Evolutionary conservation across 345 rosid genomes (phyloP).

Genomic region (Bruguiera sexangula): DNA sequence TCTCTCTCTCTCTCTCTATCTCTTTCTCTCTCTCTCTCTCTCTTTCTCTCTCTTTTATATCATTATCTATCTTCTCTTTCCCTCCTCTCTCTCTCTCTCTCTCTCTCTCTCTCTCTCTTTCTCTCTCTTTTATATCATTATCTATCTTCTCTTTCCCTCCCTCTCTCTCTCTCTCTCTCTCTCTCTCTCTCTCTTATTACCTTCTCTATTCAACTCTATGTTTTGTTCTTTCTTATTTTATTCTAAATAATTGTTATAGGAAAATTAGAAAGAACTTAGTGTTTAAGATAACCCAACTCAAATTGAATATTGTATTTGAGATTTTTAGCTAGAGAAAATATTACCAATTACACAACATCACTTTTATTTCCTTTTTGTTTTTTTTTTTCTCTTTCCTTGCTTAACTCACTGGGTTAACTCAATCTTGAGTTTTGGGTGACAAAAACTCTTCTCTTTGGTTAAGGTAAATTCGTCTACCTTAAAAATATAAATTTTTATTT

Average conservation of each 20-base stretch:
- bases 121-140: too few relatives aligned
- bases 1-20: too few relatives aligned
- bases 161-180: conserved; percentile 2
- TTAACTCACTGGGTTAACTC: conserved; percentile 19
- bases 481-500: neutral
- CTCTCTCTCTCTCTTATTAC: neutral
- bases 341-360: neutral
- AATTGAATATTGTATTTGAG: too few relatives aligned
- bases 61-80: too few relatives aligned
- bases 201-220: neutral
- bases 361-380: conserved; percentile 24
- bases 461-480: conserved; percentile 21
- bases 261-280: neutral
- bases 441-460: neutral
- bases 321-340: too few relatives aligned
- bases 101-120: conserved; percentile 1
- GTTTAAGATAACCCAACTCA: too few relatives aligned
- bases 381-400: neutral
- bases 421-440: neutral
- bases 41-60: neutral
- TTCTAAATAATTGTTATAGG: too few relatives aligned
- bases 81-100: neutral
- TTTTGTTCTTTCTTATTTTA: too few relatives aligned
- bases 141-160: neutral
- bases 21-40: neutral